Evolutionary conservation across 129 eudicot species (phyloP), one percentile per base, ranked within the genome.

Genomic region (Dittrichia graveolens): DNA sequence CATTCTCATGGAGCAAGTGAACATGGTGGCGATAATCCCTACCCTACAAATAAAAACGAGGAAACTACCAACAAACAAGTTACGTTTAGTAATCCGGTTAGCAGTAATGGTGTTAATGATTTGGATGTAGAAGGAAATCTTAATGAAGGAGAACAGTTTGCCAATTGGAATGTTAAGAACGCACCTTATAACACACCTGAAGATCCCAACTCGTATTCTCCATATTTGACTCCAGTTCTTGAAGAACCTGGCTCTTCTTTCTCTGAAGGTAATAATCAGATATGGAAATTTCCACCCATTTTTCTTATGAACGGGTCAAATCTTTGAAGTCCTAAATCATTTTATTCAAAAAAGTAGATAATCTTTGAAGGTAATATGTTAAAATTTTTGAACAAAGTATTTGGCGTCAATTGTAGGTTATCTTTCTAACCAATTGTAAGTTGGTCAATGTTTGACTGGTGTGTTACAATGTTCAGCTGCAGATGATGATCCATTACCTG

Each of bases 401-500:
- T n/a, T 60, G 1, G 11, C 3, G 65, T 60, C 45, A 60, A 38
- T 19, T n/a, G 16, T 59, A 8, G 8, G 4, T 69, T 56, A 11
- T 53, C 40, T 38, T 40, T 43, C 35, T 31, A 39, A 76, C 35
- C 61, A 62, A 24, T 24, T 24, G 31, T 61, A 57, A 74, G 39
- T 72, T 62, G 50, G 42, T 38, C 45, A 34, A 64, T 6, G 42
- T 35, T 34, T 7, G 57, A 69, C 69, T 78, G 56, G 14, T 73
- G 13, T 41, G 24, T 37, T 72, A 44, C 60, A 57, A 46, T 83
- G 67, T 79, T 62, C 92, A 87, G 96, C 96, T 82, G 98, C 92
- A 80, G 96, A 93, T 77, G 98, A 94, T 68, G 98, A 87, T 76
- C 95, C 95, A 16, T 81, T 87, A 72, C 98, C 98, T 57, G 95